Percentiles rank a stretch among this genome's conserved stretches.
phyloP scores from a whole-genome alignment of 306 rosid species.

The Vigna angularis region DNA sequence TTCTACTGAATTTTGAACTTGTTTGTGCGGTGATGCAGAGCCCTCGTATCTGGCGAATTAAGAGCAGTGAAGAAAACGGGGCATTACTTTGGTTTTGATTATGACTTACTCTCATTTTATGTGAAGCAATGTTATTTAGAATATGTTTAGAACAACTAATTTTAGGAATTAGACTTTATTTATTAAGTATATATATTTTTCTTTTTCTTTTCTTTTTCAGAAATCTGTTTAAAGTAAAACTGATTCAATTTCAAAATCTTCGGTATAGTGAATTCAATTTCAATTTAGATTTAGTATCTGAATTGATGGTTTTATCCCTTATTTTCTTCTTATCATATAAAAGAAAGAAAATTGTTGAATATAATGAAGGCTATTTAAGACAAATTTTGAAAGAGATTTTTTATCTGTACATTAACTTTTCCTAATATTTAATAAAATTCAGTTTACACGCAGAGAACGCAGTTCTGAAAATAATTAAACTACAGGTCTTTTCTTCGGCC shows the following conservation, averaged over 20 bases:
- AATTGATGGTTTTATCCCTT: neutral
- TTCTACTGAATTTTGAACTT: conserved; percentile 8
- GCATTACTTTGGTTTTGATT: neutral
- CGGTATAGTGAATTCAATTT: neutral
- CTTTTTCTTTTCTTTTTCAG: neutral
- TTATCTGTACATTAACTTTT: too few relatives aligned
- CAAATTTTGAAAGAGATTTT: too few relatives aligned
- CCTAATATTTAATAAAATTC: too few relatives aligned
- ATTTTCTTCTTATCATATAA: neutral
- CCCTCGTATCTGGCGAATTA: neutral
- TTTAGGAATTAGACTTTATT: neutral
- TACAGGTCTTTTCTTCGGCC: too few relatives aligned
- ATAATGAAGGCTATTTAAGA: too few relatives aligned
- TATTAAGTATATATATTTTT: neutral
- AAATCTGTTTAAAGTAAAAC: neutral
- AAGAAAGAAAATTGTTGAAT: neutral
- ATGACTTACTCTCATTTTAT: neutral
- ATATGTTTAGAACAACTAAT: conserved; percentile 6
- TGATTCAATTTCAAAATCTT: neutral
- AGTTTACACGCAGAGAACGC: too few relatives aligned
- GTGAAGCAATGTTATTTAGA: neutral
- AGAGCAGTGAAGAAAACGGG: conserved; percentile 6
- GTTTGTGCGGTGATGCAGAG: conserved; percentile 15
- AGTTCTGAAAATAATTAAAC: too few relatives aligned
- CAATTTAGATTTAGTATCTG: neutral